Conservation (phyloP, 2,329 filamentous ascomycete species). For the Celoporthe dispersa region DNA sequence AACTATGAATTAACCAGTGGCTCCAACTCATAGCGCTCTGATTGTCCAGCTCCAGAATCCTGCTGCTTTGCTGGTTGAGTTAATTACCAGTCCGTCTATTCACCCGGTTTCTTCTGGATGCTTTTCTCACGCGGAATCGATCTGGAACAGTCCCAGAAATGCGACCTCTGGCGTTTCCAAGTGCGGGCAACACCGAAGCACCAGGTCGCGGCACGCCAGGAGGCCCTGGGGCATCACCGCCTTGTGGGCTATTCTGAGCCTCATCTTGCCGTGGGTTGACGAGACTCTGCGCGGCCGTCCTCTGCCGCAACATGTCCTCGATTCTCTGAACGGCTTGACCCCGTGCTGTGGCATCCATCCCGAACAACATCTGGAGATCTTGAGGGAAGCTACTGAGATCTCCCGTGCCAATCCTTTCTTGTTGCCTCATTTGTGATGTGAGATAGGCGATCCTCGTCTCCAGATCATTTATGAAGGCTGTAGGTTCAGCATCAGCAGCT, state of each 20-base stretch:
- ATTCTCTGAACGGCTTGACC: conserved; percentile 12
- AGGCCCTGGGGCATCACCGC: background rate
- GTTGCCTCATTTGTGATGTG: background rate
- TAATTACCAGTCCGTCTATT: background rate
- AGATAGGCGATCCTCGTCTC: background rate
- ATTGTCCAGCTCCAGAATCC: background rate
- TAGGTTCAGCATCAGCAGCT: background rate
- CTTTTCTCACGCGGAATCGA: background rate
- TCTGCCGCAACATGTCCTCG: conserved; percentile 20
- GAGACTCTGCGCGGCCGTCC: conserved; percentile 3
- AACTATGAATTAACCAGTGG: background rate
- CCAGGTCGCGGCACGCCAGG: background rate
- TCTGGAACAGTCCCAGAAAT: background rate
- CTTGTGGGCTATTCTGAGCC: background rate
- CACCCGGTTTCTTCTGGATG: background rate
- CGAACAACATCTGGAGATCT: background rate
- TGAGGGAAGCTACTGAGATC: background rate
- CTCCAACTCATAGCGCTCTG: background rate
- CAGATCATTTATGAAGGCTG: background rate
- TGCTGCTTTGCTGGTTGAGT: background rate
- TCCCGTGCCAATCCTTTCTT: background rate
- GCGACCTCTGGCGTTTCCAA: background rate
- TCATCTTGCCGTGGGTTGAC: background rate
- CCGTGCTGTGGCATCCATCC: background rate
- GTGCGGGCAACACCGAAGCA: background rate